Conservation (phyloP, 1,284 basidiomycete genomes). For the Cryptococcus sp. region DNA sequence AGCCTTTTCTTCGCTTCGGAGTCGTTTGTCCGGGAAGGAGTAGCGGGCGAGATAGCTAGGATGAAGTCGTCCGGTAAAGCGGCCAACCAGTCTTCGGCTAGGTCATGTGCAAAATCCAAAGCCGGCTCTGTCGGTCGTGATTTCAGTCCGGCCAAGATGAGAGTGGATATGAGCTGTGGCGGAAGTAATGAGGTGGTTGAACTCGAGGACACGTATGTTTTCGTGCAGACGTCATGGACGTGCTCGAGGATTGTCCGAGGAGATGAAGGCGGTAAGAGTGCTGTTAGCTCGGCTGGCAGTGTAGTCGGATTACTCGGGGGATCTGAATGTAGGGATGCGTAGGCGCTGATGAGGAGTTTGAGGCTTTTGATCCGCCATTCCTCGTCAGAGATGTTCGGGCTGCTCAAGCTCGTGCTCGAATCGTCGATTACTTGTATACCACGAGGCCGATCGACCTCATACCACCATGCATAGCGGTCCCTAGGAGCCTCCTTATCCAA, state of each 20-base stretch:
- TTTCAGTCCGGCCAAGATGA: slow-evolving; percentile 46
- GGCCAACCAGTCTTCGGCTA: slow-evolving; percentile 42
- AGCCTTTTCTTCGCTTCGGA: slow-evolving; percentile 25
- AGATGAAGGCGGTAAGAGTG: slow-evolving; percentile 27
- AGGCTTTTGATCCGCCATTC: slow-evolving; percentile 46
- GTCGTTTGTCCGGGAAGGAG: background rate
- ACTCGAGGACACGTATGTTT: slow-evolving; percentile 11
- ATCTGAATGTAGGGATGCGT: slow-evolving; percentile 43
- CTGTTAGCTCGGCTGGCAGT: slow-evolving; percentile 27
- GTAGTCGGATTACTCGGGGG: slow-evolving; percentile 22
- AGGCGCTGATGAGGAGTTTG: slow-evolving; percentile 42
- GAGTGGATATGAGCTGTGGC: slow-evolving; percentile 39
- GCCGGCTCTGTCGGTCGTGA: slow-evolving; percentile 30
- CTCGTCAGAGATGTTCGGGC: slow-evolving; percentile 4
- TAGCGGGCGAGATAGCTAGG: slow-evolving; percentile 22
- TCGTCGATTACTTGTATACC: background rate
- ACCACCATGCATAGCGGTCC: slow-evolving; percentile 8
- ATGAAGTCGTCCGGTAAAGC: slow-evolving; percentile 38
- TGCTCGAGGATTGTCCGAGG: slow-evolving; percentile 18
- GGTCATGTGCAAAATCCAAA: slow-evolving; percentile 34
- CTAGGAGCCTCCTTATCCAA: slow-evolving; percentile 9
- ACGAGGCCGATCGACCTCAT: slow-evolving; percentile 11
- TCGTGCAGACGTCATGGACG: background rate
- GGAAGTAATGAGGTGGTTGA: slow-evolving; percentile 24
- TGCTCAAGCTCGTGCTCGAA: background rate